Percentiles rank a stretch among this genome's conserved stretches.
phyloP scores from a whole-genome alignment of 148 eudicot species.

The Polygonum maritimum region DNA sequence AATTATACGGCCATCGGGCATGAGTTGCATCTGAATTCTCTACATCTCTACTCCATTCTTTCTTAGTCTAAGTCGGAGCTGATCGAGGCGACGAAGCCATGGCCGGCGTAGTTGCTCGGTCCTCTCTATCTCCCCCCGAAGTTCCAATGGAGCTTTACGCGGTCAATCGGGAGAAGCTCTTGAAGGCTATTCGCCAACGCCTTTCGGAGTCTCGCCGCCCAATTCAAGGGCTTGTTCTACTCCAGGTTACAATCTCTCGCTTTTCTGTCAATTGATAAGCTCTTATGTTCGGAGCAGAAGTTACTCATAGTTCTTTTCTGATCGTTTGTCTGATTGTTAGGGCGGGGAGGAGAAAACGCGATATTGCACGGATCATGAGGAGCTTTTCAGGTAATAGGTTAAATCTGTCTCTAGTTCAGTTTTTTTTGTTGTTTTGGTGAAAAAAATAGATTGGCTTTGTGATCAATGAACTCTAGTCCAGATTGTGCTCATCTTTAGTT shows the following conservation, averaged over 20 bases:
- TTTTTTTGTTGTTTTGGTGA: neutral
- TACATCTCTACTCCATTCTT: neutral
- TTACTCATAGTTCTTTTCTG: neutral
- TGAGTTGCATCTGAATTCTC: neutral
- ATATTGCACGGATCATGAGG: conserved; percentile 85
- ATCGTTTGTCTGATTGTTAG: conserved; percentile 22
- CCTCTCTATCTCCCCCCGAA: conserved; percentile 45
- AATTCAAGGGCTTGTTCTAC: conserved; percentile 53
- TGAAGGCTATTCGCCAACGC: conserved; percentile 45
- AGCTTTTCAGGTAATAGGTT: conserved; percentile 34
- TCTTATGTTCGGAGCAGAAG: neutral
- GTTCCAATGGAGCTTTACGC: conserved; percentile 59
- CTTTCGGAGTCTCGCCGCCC: conserved; percentile 44
- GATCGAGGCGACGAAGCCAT: conserved; percentile 22
- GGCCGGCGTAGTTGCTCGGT: conserved; percentile 26
- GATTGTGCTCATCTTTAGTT: neutral
- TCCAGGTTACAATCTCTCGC: conserved; percentile 39
- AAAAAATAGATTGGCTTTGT: neutral
- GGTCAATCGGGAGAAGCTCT: conserved; percentile 48
- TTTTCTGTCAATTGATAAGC: neutral
- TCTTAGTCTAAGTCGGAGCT: conserved; percentile 12
- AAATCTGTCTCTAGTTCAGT: neutral
- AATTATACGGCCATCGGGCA: too few relatives aligned
- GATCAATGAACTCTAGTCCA: neutral
- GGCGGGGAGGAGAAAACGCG: conserved; percentile 87